Evolutionary conservation across 306 rosid species (phyloP), one percentile per base, ranked within the genome.

Genomic region (Echinosophora koreensis): DNA sequence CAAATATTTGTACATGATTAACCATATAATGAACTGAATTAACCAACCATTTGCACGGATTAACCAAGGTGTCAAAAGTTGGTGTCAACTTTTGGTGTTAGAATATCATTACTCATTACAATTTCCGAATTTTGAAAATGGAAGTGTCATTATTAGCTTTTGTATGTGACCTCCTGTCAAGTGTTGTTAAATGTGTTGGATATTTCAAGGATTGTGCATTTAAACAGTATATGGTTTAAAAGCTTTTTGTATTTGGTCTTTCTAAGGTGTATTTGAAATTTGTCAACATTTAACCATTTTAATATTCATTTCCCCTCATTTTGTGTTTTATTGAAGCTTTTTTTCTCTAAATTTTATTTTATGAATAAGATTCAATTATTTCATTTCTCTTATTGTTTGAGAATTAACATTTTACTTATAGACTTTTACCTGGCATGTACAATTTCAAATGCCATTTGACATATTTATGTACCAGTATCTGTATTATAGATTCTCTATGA

Each of bases 111-210:
- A n/a, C n/a, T n/a, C n/a, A n/a, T n/a, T n/a, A n/a, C 38, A 30
- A n/a, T 72, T 52, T 72, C 7, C 14, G 12, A 38, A 46, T 35
- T 44, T 15, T 9, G 38, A 38, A 41, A 30, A 5, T 69, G 16
- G 50, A 18, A 50, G 30, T 16, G 8, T 57, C 58, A 16, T 44
- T 78, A 77, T 30, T 69, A 52, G 72, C 71, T 30, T 83, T 66
- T 34, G 12, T 38, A 22, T 30, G 70, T 69, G 62, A 27, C 58
- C 30, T 61, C 41, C 11, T 76, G 65, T 27, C 22, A 51, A 30
- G 55, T 9, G n/a, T 11, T 2, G 2, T n/a, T 22, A 74, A 67
- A 59, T 44, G 30, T 64, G 41, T 41, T 58, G 67, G 83, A 81
- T 58, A 55, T 61, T 56, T 57, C 34, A 63, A 39, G 46, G 57